Evolutionary conservation across 306 rosid species (phyloP).

Genomic region (Acacia confusa): DNA sequence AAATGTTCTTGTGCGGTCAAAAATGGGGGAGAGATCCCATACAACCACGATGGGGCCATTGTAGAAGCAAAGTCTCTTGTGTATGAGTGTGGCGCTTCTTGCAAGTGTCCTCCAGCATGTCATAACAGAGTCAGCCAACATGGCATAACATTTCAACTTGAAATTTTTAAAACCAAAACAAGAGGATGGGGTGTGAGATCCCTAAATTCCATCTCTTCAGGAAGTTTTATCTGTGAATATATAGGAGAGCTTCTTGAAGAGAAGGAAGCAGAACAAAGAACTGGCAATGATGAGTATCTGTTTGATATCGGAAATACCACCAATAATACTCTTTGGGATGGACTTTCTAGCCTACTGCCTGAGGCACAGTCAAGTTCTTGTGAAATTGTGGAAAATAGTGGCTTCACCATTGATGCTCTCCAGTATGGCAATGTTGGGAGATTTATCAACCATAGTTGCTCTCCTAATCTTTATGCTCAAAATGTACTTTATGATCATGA

Average conservation of each 20-base stretch:
- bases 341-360: constrained; percentile 64
- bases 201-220: constrained; percentile 83
- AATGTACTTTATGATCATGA: constrained; percentile 82
- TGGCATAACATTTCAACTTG: constrained; percentile 81
- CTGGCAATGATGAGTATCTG: constrained; percentile 85
- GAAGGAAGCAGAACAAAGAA: constrained; percentile 81
- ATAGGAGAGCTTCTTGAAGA: constrained; percentile 90
- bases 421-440: constrained; percentile 84
- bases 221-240: constrained; percentile 89
- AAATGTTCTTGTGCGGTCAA: constrained; percentile 70
- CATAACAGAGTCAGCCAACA: constrained; percentile 77
- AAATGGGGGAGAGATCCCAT: constrained; percentile 90
- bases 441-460: constrained; percentile 88
- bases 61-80: constrained; percentile 85
- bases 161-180: constrained; percentile 72
- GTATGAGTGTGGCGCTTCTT: constrained; percentile 82
- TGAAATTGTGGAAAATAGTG: constrained; percentile 52
- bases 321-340: constrained; percentile 68
- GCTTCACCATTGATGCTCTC: constrained; percentile 88
- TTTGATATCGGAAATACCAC: constrained; percentile 81
- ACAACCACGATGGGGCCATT: constrained; percentile 75
- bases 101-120: constrained; percentile 81
- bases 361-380: constrained; percentile 47
- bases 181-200: constrained; percentile 99
- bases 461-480: constrained; percentile 96